Conservation (phyloP, 768 basidiomycete species). For the Arthromyces matolae region DNA sequence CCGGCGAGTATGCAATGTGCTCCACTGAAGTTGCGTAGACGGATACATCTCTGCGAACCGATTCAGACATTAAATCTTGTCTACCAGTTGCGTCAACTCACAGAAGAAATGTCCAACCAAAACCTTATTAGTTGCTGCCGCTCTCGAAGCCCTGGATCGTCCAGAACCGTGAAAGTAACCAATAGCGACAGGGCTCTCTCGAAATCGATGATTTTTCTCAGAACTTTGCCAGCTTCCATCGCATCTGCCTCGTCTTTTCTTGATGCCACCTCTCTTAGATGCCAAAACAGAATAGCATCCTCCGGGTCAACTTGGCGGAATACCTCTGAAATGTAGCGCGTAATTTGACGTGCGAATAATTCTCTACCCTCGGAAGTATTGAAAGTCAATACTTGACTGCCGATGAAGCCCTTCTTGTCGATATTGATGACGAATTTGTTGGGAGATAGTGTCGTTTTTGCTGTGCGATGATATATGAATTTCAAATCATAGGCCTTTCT, state of each 20-base stretch:
- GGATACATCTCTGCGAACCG: constrained; percentile 37
- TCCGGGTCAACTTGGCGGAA: constrained; percentile 40
- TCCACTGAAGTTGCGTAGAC: constrained; percentile 42
- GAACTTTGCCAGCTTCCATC: constrained; percentile 26
- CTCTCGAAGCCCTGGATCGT: constrained; percentile 10
- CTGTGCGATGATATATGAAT: constrained; percentile 7
- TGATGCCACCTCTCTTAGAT: constrained; percentile 17
- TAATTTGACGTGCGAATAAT: constrained; percentile 45
- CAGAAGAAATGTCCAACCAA: constrained; percentile 44
- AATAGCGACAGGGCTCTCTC: constrained; percentile 37
- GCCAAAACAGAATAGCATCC: constrained; percentile 39
- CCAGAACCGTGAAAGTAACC: constrained; percentile 34
- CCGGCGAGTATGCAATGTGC: constrained; percentile 40
- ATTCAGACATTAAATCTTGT: not conserved
- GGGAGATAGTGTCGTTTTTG: not conserved
- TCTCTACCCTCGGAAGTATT: constrained; percentile 33
- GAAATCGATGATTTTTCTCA: constrained; percentile 30
- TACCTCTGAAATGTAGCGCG: constrained; percentile 32
- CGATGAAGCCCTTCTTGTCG: constrained; percentile 21
- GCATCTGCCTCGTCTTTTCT: constrained; percentile 13
- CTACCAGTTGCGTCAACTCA: constrained; percentile 20
- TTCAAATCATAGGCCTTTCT: constrained; percentile 15
- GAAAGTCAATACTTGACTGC: constrained; percentile 30
- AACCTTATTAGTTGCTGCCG: constrained; percentile 33
- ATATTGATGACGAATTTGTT: constrained; percentile 11